Conservation (phyloP, 2,329 filamentous ascomycete genomes). For the Curvularia verruculosa region DNA sequence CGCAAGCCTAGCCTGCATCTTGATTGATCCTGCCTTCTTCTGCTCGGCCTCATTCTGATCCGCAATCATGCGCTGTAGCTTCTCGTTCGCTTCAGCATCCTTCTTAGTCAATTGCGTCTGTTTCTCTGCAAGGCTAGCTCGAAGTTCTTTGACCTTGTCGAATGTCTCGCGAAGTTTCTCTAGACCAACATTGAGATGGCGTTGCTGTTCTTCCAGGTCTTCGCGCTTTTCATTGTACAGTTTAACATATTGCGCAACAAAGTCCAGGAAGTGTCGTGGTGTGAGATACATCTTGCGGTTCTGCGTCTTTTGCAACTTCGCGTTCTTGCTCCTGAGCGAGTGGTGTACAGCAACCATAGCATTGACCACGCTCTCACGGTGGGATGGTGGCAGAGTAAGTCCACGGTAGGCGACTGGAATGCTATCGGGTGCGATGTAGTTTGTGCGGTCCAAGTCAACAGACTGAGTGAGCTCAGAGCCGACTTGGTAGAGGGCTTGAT, state of each 20-base stretch:
- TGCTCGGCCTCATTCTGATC: conserved; percentile 95
- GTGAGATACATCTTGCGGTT: conserved; percentile 92
- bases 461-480: conserved; percentile 93
- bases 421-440: conserved; percentile 84
- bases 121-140: conserved; percentile 90
- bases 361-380: conserved; percentile 92
- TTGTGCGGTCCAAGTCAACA: conserved; percentile 90
- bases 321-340: conserved; percentile 88
- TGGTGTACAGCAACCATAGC: conserved; percentile 99
- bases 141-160: conserved; percentile 92
- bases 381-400: conserved; percentile 81
- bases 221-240: conserved; percentile 98
- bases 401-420: conserved; percentile 92
- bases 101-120: conserved; percentile 92
- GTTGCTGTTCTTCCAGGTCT: conserved; percentile 97
- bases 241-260: conserved; percentile 96
- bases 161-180: conserved; percentile 97
- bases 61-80: conserved; percentile 94
- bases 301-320: conserved; percentile 87
- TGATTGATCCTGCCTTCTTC: conserved; percentile 82
- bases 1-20: conserved; percentile 86
- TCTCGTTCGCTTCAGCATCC: conserved; percentile 94
- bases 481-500: conserved; percentile 98
- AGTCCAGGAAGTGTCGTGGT: conserved; percentile 95
- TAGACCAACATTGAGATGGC: conserved; percentile 95